phyloP scores from a whole-genome alignment of 305 asterid genomes.

The Fraxinus sp. region DNA sequence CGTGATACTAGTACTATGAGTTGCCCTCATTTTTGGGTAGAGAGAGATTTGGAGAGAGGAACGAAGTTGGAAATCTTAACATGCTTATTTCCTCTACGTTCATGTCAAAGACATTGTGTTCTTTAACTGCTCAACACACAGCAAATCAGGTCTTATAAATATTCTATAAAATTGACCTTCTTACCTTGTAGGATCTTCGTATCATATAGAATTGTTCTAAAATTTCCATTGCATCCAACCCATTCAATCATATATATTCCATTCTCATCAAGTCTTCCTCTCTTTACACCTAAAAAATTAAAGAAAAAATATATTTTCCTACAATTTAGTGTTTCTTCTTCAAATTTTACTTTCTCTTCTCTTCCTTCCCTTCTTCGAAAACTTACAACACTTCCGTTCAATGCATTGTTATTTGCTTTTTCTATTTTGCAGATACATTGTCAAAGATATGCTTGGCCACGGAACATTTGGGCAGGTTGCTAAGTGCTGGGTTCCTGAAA shows the following conservation, averaged over 20 bases:
- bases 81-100: not conserved
- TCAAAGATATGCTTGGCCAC: slow-evolving; percentile 94
- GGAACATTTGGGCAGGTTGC: slow-evolving; percentile 99
- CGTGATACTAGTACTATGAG: not conserved
- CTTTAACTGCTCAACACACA: not conserved
- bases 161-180: not conserved
- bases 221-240: not conserved
- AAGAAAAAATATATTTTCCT: not conserved
- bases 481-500: slow-evolving; percentile 91
- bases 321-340: slow-evolving; percentile 3
- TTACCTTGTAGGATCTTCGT: not conserved
- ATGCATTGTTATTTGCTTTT: slow-evolving; percentile 28
- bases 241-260: not conserved
- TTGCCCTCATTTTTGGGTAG: slow-evolving; percentile 10
- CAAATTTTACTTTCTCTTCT: slow-evolving; percentile 1
- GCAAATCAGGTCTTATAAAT: not conserved
- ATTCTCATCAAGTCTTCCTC: not conserved
- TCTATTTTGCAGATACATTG: slow-evolving; percentile 65
- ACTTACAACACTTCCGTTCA: slow-evolving; percentile 14
- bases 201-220: not conserved
- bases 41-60: slow-evolving; percentile 1
- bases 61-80: not conserved
- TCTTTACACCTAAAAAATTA: not conserved
- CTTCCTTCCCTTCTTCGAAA: slow-evolving; percentile 17
- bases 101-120: not conserved